These are phyloP conservation scores for Linaria vulgaris DNA, from an alignment of 257 asterid genomes.

Conservation along the genomic window DNA sequence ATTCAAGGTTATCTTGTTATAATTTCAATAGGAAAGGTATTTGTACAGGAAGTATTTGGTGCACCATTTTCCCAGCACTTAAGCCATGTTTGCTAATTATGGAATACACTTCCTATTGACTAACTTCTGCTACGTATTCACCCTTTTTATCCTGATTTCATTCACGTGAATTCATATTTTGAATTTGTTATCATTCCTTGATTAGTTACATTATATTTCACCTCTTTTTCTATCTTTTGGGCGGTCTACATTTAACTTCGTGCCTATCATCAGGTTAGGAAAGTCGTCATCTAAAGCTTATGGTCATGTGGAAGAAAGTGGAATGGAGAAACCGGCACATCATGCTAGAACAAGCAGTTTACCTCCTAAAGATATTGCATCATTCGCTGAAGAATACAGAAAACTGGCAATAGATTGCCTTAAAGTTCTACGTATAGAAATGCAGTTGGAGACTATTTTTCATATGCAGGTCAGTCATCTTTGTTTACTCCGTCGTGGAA, in stretches of 20 bases:
- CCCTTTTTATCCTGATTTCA: no score
- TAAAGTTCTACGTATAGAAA: conserved; percentile 92
- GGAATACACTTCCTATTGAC: no score
- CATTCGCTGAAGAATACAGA: conserved; percentile 93
- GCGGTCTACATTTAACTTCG: conserved; percentile 24
- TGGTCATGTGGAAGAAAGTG: conserved; percentile 64
- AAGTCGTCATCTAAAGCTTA: conserved; percentile 56
- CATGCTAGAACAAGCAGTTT: conserved; percentile 67
- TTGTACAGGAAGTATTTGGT: no score
- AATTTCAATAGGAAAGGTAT: no score
- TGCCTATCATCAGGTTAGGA: conserved; percentile 61
- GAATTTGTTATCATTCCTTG: conserved; percentile 11
- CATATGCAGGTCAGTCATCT: conserved; percentile 79
- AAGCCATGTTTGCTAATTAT: no score
- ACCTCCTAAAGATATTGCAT: conserved; percentile 68
- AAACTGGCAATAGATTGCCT: conserved; percentile 95
- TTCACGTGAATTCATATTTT: background rate
- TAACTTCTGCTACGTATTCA: no score
- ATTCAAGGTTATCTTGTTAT: no score
- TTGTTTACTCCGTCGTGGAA: conserved; percentile 12
- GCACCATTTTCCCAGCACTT: no score
- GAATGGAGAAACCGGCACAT: conserved; percentile 37
- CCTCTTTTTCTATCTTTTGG: conserved; percentile 14
- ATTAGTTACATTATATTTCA: conserved; percentile 13
- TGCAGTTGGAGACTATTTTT: conserved; percentile 93